These are phyloP conservation scores for Camelina hispida DNA, from an alignment of 345 rosid genomes.

Conservation along the genomic window DNA sequence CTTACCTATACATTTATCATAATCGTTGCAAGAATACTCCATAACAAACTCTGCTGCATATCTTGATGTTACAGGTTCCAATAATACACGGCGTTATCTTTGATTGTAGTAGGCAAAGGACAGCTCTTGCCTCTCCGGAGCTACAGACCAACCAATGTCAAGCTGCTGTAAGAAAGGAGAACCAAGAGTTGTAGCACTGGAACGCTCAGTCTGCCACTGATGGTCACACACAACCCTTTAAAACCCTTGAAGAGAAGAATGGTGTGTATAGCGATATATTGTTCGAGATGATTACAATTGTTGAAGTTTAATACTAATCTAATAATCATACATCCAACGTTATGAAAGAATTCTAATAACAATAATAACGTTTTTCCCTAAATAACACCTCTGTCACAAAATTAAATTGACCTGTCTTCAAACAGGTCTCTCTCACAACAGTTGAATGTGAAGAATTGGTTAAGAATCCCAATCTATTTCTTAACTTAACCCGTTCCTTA, in stretches of 20 bases:
- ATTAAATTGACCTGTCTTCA: constrained; percentile 1
- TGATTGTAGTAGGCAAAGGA: constrained; percentile 24
- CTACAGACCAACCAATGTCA: not conserved
- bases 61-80: constrained; percentile 27
- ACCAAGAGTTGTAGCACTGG: constrained; percentile 14
- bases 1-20: not conserved
- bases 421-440: constrained; percentile 19
- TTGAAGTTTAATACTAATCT: not conserved
- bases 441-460: constrained; percentile 37
- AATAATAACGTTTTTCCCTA: constrained; percentile 6
- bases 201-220: constrained; percentile 37
- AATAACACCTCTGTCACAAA: constrained; percentile 21
- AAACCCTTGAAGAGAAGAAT: constrained; percentile 22
- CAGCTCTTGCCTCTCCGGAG: constrained; percentile 17
- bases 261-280: constrained; percentile 1
- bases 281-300: not conserved
- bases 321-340: constrained; percentile 18
- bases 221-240: constrained; percentile 36
- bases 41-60: constrained; percentile 15
- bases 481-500: constrained; percentile 18
- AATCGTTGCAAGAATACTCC: constrained; percentile 21
- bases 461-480: constrained; percentile 30
- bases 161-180: constrained; percentile 12
- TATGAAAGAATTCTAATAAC: constrained; percentile 25
- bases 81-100: not conserved